Base-by-base conservation (phyloP, 2,329 filamentous ascomycete species). In the Aureobasidium sp. region DNA sequence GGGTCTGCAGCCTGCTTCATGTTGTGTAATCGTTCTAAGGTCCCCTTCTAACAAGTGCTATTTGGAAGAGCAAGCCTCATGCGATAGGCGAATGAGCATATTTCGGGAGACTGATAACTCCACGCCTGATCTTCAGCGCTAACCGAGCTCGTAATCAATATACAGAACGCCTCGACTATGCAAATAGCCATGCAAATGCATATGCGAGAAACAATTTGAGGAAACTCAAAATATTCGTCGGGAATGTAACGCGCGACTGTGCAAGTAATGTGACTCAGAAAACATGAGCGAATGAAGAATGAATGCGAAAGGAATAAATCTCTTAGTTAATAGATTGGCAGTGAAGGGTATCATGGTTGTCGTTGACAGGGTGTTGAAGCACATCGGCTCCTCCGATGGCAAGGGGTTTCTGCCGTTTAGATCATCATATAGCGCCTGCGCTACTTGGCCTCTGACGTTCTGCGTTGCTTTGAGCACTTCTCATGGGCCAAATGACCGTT, bases 401-500 rank as follows among this genome's bases (percentile, higher is more conserved):
- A 21, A n/a, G 49, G 8, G n/a, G 21, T n/a, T 16, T 12, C n/a
- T 53, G 49, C 25, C 19, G 37, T 53, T 40, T 24, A 22, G 27
- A 39, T 37, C 37, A 32, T 41, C 47, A 35, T 30, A 51, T 45
- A 47, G 51, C 51, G 51, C 51, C 51, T 39, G 51, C 51, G 51
- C 34, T 57, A 62, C 55, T 63, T 60, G 35, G 59, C 63, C 30
- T 68, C 66, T 49, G 72, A 74, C 25, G 68, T 75, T 59, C 79
- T 74, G 62, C 80, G 74, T 65, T 81, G 83, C 75, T 95, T 96
- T 7, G 65, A 64, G 75, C 90, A 97, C 71, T 96, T 96, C 65
- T 95, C 90, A 70, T 95, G 88, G 21, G 76, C 74, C 66, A 84
- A 76, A 66, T 97, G 91, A 11, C 90, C 90, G 65, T 96, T 96